Evolutionary conservation across 2,329 filamentous ascomycete species (phyloP).

Genomic region (Aureobasidium sp.): DNA sequence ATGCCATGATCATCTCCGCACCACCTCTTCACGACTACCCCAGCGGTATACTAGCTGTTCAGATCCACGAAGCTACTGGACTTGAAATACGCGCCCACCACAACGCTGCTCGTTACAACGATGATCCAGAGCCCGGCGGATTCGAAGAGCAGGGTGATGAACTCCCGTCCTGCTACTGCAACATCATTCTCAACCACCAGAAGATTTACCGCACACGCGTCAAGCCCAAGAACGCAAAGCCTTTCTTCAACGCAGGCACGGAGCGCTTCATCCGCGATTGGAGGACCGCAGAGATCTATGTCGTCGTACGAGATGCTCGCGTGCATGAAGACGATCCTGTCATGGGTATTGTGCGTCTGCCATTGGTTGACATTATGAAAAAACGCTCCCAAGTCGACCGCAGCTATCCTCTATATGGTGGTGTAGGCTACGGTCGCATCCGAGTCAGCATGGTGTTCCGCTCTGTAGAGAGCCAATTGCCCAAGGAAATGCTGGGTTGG

Average conservation of each 20-base stretch:
- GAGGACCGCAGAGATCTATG: conserved; percentile 55
- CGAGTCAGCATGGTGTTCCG: conserved; percentile 66
- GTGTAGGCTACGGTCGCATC: conserved; percentile 61
- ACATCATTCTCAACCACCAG: conserved; percentile 62
- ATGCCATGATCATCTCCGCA: conserved; percentile 58
- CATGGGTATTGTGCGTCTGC: conserved; percentile 61
- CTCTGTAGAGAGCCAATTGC: conserved; percentile 55
- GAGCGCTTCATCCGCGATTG: conserved; percentile 65
- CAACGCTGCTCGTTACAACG: conserved; percentile 42
- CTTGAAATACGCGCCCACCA: conserved; percentile 53
- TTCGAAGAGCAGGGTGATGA: conserved; percentile 53
- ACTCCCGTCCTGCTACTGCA: conserved; percentile 63
- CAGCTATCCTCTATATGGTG: conserved; percentile 59
- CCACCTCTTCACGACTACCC: conserved; percentile 54
- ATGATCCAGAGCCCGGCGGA: conserved; percentile 45
- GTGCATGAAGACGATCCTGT: conserved; percentile 61
- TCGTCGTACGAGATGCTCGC: conserved; percentile 58
- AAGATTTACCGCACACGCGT: conserved; percentile 62
- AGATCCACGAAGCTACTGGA: conserved; percentile 64
- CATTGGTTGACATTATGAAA: conserved; percentile 52
- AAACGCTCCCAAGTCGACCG: conserved; percentile 56
- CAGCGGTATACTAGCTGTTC: conserved; percentile 59
- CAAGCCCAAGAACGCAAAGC: conserved; percentile 69
- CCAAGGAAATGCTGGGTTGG: conserved; percentile 55
- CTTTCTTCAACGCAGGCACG: conserved; percentile 69